These are phyloP conservation scores for Asclepias syriaca DNA, from an alignment of 257 asterid species.

Conservation along the genomic window DNA sequence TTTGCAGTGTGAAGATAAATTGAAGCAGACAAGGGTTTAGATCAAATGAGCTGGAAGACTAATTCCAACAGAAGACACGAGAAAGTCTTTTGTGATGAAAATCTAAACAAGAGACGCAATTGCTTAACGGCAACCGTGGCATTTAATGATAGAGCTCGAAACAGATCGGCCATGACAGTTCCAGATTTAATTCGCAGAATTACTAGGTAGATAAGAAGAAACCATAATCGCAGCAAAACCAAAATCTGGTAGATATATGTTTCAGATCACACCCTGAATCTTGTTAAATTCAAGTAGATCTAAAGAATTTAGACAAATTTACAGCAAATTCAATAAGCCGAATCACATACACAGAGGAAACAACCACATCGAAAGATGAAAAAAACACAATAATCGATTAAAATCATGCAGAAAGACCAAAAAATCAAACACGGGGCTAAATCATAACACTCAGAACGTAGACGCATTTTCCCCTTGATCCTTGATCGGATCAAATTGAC, in stretches of 20 bases:
- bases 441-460: background rate
- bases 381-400: background rate
- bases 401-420: background rate
- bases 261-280: slow-evolving; percentile 17
- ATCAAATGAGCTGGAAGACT: background rate
- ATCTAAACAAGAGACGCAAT: background rate
- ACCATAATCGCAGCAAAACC: slow-evolving; percentile 4
- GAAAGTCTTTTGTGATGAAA: background rate
- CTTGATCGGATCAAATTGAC: background rate
- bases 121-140: background rate
- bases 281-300: slow-evolving; percentile 13
- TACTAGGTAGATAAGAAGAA: background rate
- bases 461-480: background rate
- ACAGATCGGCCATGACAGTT: slow-evolving; percentile 17
- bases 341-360: background rate
- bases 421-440: background rate
- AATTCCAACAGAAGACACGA: background rate
- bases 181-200: background rate
- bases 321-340: slow-evolving; percentile 1
- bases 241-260: background rate
- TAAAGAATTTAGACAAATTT: slow-evolving; percentile 5
- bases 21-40: background rate
- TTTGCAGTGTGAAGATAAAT: background rate
- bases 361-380: background rate
- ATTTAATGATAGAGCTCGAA: background rate